These are phyloP conservation scores for Cryptococcus amylolentus DNA, from an alignment of 1,284 basidiomycete genomes.

Conservation along the genomic window DNA sequence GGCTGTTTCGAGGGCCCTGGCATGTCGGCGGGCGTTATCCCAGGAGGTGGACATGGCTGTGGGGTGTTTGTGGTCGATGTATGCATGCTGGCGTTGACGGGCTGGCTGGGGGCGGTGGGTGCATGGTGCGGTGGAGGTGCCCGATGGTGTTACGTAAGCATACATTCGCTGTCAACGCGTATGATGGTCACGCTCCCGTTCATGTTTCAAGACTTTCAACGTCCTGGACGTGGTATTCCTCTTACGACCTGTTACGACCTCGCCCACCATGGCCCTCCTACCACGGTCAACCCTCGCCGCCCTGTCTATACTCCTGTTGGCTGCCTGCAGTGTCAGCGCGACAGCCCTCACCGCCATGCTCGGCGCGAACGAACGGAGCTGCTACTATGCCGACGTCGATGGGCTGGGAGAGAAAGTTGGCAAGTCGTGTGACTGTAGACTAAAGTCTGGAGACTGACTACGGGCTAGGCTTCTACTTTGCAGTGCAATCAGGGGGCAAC, in stretches of 20 bases:
- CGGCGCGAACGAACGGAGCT: conserved; percentile 77
- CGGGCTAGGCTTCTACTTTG: conserved; percentile 54
- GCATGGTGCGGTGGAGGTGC: neutral
- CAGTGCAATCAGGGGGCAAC: conserved; percentile 90
- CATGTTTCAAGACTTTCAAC: too few species aligned
- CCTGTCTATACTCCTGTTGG: conserved; percentile 5
- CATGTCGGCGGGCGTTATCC: conserved; percentile 68
- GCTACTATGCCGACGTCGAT: conserved; percentile 97
- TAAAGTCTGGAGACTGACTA: neutral
- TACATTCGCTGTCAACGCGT: neutral
- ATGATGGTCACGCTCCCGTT: neutral
- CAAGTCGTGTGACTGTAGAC: conserved; percentile 17
- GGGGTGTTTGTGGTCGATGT: neutral
- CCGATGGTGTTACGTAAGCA: neutral
- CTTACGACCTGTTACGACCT: neutral
- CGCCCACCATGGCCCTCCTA: neutral
- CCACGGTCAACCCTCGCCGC: conserved; percentile 14
- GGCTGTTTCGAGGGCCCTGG: conserved; percentile 82
- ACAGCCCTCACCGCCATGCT: conserved; percentile 86
- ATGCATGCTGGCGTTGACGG: neutral
- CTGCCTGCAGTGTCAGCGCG: conserved; percentile 24
- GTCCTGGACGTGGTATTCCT: neutral
- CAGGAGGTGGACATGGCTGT: conserved; percentile 39
- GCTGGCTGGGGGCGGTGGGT: neutral
- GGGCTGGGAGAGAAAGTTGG: conserved; percentile 49